A percentile compares a stretch with the other conserved stretches of the same genome.
These are phyloP conservation scores for Emydomyces testavorans DNA, from an alignment of 2,329 filamentous ascomycete species.

Conservation along the genomic window DNA sequence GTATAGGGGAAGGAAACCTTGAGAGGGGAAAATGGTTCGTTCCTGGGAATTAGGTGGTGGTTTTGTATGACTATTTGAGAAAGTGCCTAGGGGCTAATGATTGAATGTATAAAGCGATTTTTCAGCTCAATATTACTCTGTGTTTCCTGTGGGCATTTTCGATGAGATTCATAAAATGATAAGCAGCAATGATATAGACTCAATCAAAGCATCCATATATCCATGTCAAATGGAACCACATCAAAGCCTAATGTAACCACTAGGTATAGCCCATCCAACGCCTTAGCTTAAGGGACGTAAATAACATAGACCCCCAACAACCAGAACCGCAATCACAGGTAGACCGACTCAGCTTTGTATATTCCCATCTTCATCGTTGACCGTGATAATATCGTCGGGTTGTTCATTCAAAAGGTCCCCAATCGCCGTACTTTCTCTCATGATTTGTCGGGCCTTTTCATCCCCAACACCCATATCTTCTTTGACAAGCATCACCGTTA, in stretches of 20 bases:
- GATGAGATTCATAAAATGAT: background rate
- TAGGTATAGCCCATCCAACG: background rate
- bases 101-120: too few relatives aligned
- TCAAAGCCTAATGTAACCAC: background rate
- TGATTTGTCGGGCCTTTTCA: slow-evolving; percentile 42
- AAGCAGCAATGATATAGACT: background rate
- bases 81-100: too few relatives aligned
- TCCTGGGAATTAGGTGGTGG: background rate
- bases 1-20: slow-evolving; percentile 32
- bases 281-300: background rate
- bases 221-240: too few relatives aligned
- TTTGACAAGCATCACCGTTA: slow-evolving; percentile 45
- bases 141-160: background rate
- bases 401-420: slow-evolving; percentile 59
- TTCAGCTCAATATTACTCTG: background rate
- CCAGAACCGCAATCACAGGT: too few relatives aligned
- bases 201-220: background rate
- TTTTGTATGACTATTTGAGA: background rate
- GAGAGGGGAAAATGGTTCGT: background rate
- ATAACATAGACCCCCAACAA: too few relatives aligned
- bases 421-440: slow-evolving; percentile 55
- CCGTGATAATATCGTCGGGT: slow-evolving; percentile 43
- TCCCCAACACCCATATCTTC: slow-evolving; percentile 45
- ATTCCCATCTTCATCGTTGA: slow-evolving; percentile 18
- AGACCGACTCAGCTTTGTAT: background rate